These are phyloP conservation scores for Aspergillus tamarii DNA, from an alignment of 2,329 filamentous ascomycete genomes.

Conservation along the genomic window DNA sequence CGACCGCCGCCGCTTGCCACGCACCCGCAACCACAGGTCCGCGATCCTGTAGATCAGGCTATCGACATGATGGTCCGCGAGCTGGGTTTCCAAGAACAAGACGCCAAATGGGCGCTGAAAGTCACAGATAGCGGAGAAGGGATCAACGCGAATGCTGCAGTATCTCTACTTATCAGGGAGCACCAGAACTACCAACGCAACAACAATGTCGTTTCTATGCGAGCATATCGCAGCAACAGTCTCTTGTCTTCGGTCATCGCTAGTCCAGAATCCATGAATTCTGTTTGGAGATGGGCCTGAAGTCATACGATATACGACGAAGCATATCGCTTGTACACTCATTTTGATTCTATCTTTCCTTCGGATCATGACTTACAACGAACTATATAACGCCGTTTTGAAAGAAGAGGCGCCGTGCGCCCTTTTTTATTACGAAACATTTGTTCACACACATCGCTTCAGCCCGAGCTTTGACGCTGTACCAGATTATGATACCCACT, in stretches of 20 bases:
- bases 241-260: slow-evolving; percentile 31
- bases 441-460: neutral
- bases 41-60: slow-evolving; percentile 61
- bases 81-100: slow-evolving; percentile 60
- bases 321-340: neutral
- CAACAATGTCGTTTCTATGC: slow-evolving; percentile 18
- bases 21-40: slow-evolving; percentile 32
- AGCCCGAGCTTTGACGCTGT: neutral
- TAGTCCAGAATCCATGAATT: slow-evolving; percentile 28
- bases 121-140: slow-evolving; percentile 64
- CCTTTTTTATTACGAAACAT: neutral
- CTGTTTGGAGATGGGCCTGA: slow-evolving; percentile 46
- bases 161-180: slow-evolving; percentile 56
- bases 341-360: neutral
- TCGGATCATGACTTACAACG: neutral
- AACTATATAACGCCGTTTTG: neutral
- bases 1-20: slow-evolving; percentile 1
- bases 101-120: slow-evolving; percentile 60
- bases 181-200: slow-evolving; percentile 31
- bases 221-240: slow-evolving; percentile 17
- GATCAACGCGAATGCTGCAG: slow-evolving; percentile 59
- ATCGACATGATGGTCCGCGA: slow-evolving; percentile 59
- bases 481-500: slow-evolving; percentile 10
- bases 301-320: neutral
- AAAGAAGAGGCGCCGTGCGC: neutral